phyloP scores from a whole-genome alignment of 2,329 filamentous ascomycete species.

The Aspergillus awamori region DNA sequence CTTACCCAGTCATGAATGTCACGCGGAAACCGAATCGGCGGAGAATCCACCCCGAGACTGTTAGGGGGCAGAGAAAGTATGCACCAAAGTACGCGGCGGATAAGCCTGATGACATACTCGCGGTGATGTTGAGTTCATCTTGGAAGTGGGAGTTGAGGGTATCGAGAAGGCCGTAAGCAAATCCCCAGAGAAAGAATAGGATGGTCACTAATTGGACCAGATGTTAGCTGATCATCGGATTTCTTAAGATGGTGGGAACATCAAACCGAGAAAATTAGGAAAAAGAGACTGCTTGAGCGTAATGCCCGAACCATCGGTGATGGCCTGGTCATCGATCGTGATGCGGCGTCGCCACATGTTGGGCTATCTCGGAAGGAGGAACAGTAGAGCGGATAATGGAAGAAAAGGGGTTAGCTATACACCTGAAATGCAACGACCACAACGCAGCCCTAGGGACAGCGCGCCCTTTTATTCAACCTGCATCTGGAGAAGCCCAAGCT shows the following conservation, averaged over 20 bases:
- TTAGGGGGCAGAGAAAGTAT: conserved; percentile 9
- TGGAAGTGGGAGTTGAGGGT: conserved; percentile 14
- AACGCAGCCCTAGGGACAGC: not conserved
- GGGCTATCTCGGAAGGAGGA: not conserved
- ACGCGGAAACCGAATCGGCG: conserved; percentile 1
- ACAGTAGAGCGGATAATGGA: not conserved
- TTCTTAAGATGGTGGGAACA: no score
- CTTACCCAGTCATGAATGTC: not conserved
- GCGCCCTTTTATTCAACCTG: not conserved
- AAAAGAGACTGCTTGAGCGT: not conserved
- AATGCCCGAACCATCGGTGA: conserved; percentile 3
- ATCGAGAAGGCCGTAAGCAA: conserved; percentile 2
- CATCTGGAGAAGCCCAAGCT: not conserved
- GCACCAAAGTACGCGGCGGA: conserved; percentile 8
- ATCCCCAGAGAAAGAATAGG: conserved; percentile 2
- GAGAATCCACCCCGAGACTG: conserved; percentile 3
- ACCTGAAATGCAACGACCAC: no score
- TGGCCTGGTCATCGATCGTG: not conserved
- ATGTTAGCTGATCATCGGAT: not conserved
- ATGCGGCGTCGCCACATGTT: not conserved
- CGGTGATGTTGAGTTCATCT: conserved; percentile 7
- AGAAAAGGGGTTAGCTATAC: not conserved
- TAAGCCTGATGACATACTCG: not conserved
- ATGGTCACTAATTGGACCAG: not conserved
- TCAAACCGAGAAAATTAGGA: not conserved